Evolutionary conservation across 2,329 filamentous ascomycete genomes (phyloP), one percentile per base, ranked within the genome.

Genomic region (Zymoseptoria passerinii): DNA sequence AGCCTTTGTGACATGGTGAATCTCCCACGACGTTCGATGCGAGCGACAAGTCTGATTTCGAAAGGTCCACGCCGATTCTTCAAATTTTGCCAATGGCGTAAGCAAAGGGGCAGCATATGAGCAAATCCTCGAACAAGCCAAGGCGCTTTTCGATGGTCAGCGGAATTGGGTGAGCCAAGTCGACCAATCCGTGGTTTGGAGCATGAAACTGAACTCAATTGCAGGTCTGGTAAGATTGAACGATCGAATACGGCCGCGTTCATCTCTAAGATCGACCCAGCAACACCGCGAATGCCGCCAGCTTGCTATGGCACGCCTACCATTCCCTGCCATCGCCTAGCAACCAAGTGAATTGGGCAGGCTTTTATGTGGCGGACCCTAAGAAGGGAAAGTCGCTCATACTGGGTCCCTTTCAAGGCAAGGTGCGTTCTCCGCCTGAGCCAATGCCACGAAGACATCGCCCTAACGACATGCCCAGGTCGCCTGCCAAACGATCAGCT

Each of bases 371-470:
- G 13, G 74, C 86, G 50, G 83, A 90, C 69, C 75, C 78, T 4
- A 58, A 61, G 8, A 63, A 68, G 10, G 60, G 71, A 1, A 61
- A 70, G 2, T 83, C 84, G 66, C 81, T 92, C 51, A 87, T 92
- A 64, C 82, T 92, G 1, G 89, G 87, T 0, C 89, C 89, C 0
- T 92, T 92, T 73, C 86, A 90, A 65, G 89, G 89, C 63, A 88
- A 90, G 68, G 79, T 70, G 23, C 49, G 52, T 16, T 44, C 10
- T 44, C 16, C 2, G 6, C 35, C n/a, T 16, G 2, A 7, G 35
- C 35, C 35, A 4, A 44, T 44, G 35, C 35, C n/a, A 6, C 5
- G 16, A 44, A 16, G n/a, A 2, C 13, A 44, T 4, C 35, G 35
- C n/a, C 13, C 35, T 44, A 16, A 23, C 23, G 23, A 44, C 35